Conservation (phyloP, 371 early-diverging fungal genomes). For the Phascolomyces articulosus region DNA sequence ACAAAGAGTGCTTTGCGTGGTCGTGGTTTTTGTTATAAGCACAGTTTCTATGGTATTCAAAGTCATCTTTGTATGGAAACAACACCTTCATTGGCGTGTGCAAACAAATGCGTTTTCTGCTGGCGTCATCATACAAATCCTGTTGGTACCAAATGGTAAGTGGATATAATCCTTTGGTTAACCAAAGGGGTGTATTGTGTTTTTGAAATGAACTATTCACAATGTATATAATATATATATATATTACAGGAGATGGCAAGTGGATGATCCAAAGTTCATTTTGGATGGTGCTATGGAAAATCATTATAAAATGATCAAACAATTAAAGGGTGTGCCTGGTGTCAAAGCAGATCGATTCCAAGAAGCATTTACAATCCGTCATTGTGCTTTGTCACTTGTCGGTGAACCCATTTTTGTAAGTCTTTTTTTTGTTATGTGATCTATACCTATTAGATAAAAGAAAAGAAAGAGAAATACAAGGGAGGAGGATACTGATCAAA, state of each 20-base stretch:
- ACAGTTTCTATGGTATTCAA: slow-evolving; percentile 74
- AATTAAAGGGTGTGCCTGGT: slow-evolving; percentile 78
- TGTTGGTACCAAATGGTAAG: slow-evolving; percentile 51
- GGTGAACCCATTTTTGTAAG: slow-evolving; percentile 81
- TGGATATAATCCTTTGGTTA: background rate
- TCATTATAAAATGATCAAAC: slow-evolving; percentile 82
- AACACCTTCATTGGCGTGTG: slow-evolving; percentile 77
- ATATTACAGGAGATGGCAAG: slow-evolving; percentile 62
- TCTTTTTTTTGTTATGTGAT: background rate
- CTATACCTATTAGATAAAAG: no score
- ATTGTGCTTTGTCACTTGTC: slow-evolving; percentile 75
- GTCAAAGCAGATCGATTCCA: slow-evolving; percentile 77
- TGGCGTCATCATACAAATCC: slow-evolving; percentile 83
- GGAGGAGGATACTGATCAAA: background rate
- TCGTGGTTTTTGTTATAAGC: slow-evolving; percentile 83
- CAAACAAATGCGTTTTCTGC: slow-evolving; percentile 84
- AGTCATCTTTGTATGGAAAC: slow-evolving; percentile 75
- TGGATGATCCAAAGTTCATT: slow-evolving; percentile 75
- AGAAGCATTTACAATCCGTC: slow-evolving; percentile 71
- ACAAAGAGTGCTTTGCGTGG: slow-evolving; percentile 79
- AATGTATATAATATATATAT: background rate
- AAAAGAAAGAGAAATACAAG: no score
- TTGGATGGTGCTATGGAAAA: slow-evolving; percentile 77
- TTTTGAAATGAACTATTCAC: no score
- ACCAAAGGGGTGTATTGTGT: no score